Percentiles rank a stretch among this genome's conserved stretches.
These are phyloP conservation scores for Fusarium sp. DNA, from an alignment of 2,329 filamentous ascomycete species.

Conservation along the genomic window DNA sequence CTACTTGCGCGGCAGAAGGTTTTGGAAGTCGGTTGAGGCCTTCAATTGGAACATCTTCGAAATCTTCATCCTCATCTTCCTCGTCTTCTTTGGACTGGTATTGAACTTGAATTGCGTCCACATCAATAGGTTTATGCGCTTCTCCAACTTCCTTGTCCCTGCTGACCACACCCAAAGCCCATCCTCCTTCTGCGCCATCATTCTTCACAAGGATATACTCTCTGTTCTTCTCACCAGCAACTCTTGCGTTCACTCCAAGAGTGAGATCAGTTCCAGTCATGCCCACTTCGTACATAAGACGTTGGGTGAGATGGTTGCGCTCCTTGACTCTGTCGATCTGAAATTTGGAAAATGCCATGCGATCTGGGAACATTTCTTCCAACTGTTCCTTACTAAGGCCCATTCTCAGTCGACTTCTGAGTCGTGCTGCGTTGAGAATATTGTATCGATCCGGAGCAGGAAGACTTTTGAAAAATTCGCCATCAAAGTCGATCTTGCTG, in stretches of 20 bases:
- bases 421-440: constrained; percentile 91
- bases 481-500: constrained; percentile 97
- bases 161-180: constrained; percentile 93
- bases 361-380: constrained; percentile 95
- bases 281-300: constrained; percentile 92
- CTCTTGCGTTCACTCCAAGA: constrained; percentile 72
- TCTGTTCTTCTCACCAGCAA: constrained; percentile 86
- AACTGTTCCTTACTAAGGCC: constrained; percentile 96
- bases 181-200: constrained; percentile 92
- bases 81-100: constrained; percentile 69
- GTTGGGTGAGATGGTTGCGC: constrained; percentile 92
- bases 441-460: constrained; percentile 95
- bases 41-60: constrained; percentile 93
- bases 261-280: constrained; percentile 84
- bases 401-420: constrained; percentile 92
- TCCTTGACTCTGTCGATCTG: constrained; percentile 95
- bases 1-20: constrained; percentile 34
- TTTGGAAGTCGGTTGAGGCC: constrained; percentile 87
- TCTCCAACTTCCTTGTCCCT: constrained; percentile 83
- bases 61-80: constrained; percentile 81
- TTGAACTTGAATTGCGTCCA: constrained; percentile 75
- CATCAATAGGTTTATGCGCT: constrained; percentile 89
- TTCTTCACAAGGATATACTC: constrained; percentile 98
- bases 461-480: constrained; percentile 92
- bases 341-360: constrained; percentile 96